These are phyloP conservation scores for Fusarium staphyleae DNA, from an alignment of 2,329 filamentous ascomycete genomes.

Conservation along the genomic window DNA sequence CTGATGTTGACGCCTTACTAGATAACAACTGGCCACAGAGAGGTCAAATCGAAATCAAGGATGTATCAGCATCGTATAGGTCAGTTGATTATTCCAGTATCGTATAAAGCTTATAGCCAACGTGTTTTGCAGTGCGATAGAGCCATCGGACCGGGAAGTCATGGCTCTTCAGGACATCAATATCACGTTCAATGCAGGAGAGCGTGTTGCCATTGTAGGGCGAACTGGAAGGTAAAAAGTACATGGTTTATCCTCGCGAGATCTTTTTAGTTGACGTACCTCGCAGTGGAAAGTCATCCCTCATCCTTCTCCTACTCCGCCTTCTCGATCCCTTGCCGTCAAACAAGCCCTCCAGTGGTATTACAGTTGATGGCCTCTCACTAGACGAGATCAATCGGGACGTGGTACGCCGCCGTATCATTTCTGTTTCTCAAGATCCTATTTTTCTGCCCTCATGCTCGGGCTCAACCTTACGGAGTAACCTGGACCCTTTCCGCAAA, in stretches of 20 bases:
- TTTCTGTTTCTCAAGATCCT: constrained; percentile 59
- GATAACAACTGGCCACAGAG: constrained; percentile 11
- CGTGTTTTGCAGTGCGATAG: neutral
- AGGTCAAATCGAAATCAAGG: constrained; percentile 4
- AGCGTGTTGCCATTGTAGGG: constrained; percentile 10
- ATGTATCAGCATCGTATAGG: constrained; percentile 22
- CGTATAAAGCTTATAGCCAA: neutral
- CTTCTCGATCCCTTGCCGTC: constrained; percentile 48
- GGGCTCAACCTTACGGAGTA: constrained; percentile 26
- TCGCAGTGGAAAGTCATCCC: constrained; percentile 52
- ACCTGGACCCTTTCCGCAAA: constrained; percentile 49
- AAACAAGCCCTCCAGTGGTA: constrained; percentile 7
- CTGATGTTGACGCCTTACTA: neutral
- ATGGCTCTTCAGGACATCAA: constrained; percentile 11
- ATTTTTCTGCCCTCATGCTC: constrained; percentile 54
- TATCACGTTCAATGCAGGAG: neutral
- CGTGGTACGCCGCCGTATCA: constrained; percentile 54
- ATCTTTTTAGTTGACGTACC: neutral
- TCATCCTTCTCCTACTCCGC: constrained; percentile 49
- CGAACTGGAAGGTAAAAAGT: constrained; percentile 14
- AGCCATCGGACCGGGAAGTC: neutral
- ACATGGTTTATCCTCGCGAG: neutral
- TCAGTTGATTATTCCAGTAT: neutral
- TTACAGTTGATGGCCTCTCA: constrained; percentile 52
- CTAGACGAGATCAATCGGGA: constrained; percentile 49